Evolutionary conservation across 2,329 filamentous ascomycete species (phyloP), one percentile per base, ranked within the genome.

Genomic region (Colletotrichum sp.): DNA sequence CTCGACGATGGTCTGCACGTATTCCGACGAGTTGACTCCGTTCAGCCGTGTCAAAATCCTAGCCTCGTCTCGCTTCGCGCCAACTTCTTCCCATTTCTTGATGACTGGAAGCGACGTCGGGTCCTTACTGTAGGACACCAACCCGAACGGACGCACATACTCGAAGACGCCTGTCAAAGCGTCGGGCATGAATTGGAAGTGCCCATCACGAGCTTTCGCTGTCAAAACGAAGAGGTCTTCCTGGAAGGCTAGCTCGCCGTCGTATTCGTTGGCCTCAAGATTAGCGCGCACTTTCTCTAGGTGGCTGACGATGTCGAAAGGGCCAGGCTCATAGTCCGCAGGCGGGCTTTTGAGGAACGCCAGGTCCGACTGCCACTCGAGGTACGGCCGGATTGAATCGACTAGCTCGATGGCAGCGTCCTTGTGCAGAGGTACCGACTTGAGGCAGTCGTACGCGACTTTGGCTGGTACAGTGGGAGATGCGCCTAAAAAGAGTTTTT

Each of bases 321-420:
- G 24, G 1, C 88, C 86, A 70, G 89, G 86, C 66, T 83, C 82
- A 80, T 91, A 92, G 13, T 83, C 84, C 13, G 83, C 71, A 1
- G 90, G 90, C 3, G 90, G 90, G 65, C 88, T 82, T 76, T 88
- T 88, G 38, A 90, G 83, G 77, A 85, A 87, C 9, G 86, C 85
- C 12, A 87, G 80, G 5, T 86, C 86, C 36, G 86, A 88, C 78
- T 90, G 88, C 81, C 87, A 90, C 64, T 87, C 83, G 1, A 87
- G 79, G 55, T 86, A 88, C 4, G 85, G 83, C 69, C 82, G 81
- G 55, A 86, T 78, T 52, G 83, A 83, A 55, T 83, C 79, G 55
- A 87, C 78, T 9, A 87, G 79, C 67, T 82, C 76, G 52, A 80
- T 66, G 1, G 83, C 86, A 4, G 80, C 81, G 2, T 81, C 76